Evolutionary conservation across 768 basidiomycete species (phyloP), one percentile per base, ranked within the genome.

Genomic region (Lactarius psammicola): DNA sequence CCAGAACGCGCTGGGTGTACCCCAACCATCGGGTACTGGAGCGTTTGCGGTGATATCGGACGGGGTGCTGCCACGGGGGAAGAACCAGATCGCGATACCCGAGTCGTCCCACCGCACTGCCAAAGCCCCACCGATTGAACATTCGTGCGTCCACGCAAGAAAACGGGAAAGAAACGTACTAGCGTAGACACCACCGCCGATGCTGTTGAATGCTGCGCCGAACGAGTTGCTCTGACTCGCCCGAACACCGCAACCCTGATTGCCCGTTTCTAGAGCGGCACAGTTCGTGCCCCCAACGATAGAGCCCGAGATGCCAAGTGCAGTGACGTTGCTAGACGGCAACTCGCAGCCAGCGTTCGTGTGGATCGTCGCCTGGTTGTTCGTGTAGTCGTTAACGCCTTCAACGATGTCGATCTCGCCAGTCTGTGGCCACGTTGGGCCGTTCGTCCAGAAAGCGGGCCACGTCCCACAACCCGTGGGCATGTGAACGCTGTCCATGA

Each of bases 361-460:
- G 73, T 94, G 92, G 49, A 94, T 83, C 15, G 91, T 93, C 17
- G 87, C 87, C 75, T 94, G 91, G 74, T 92, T 88, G 70, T 85
- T 83, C 33, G 87, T 90, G 73, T 91, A 90, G 70, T 91, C 83
- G 70, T 89, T 83, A 20, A 94, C 88, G 28, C 91, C 92, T 75
- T 94, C 92, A 17, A 94, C 75, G 69, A 93, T 92, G 74, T 93
- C 91, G 38, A 93, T 93, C 77, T 94, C 90, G 59, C 90, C 90
- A 1, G 76, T 78, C 1, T 78, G 80, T 8, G 87, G 87, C 87
- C 87, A 89, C 67, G 83, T 82, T 5, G 84, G 85, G 53, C 87
- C 81, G 64, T 76, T 74, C 31, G 72, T 75, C 77, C 77, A 78
- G 69, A 78, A 78, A 13, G 77, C 77, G 46, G 91, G 92, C 93